These are phyloP conservation scores for Phytophthora sp. DNA, from an alignment of 352 stramenopile genomes.

Conservation along the genomic window DNA sequence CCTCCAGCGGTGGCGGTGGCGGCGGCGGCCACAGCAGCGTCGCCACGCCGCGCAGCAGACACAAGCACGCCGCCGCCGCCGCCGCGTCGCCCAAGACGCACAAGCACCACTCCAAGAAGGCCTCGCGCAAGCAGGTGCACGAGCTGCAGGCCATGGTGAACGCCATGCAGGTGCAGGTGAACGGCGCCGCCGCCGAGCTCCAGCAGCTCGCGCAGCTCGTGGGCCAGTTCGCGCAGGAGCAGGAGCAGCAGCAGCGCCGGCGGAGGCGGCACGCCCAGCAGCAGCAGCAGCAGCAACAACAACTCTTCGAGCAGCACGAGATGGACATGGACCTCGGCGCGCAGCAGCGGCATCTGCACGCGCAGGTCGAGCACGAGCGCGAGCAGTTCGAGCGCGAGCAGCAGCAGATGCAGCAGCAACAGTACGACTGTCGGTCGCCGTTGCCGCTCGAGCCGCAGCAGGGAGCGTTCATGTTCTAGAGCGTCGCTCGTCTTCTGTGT, in stretches of 20 bases:
- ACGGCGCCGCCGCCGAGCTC: slow-evolving; percentile 30
- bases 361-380: slow-evolving; percentile 20
- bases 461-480: neutral
- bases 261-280: slow-evolving; percentile 7
- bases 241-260: slow-evolving; percentile 8
- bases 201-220: slow-evolving; percentile 39
- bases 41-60: slow-evolving; percentile 3
- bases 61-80: neutral
- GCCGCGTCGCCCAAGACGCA: slow-evolving; percentile 12
- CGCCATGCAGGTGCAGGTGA: slow-evolving; percentile 35
- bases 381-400: slow-evolving; percentile 24
- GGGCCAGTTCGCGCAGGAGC: slow-evolving; percentile 23
- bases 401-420: slow-evolving; percentile 2
- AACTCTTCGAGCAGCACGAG: slow-evolving; percentile 19
- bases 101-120: slow-evolving; percentile 29
- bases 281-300: neutral
- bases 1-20: neutral
- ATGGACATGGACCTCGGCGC: slow-evolving; percentile 26
- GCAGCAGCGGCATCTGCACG: slow-evolving; percentile 18
- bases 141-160: slow-evolving; percentile 37
- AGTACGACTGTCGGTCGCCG: neutral
- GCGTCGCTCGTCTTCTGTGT: neutral
- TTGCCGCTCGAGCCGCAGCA: neutral
- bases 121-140: slow-evolving; percentile 37
- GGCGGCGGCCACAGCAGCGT: neutral